These are phyloP conservation scores for Plasmopara viticola DNA, from an alignment of 352 stramenopile species.

Conservation along the genomic window DNA sequence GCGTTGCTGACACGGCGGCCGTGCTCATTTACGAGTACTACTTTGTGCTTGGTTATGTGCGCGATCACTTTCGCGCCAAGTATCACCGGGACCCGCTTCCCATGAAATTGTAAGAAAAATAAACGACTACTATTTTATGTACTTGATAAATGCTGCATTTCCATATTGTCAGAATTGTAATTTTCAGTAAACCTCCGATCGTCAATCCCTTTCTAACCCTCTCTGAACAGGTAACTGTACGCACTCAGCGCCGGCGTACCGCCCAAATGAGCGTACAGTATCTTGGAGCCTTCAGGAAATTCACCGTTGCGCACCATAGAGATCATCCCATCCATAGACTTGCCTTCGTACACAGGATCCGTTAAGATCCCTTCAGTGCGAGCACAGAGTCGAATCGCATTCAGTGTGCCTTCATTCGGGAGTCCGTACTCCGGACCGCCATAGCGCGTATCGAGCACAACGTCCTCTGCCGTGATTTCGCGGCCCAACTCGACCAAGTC, in stretches of 20 bases:
- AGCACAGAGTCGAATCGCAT: slow-evolving; percentile 29
- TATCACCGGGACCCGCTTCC: slow-evolving; percentile 58
- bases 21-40: slow-evolving; percentile 58
- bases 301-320: slow-evolving; percentile 32
- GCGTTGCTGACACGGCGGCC: slow-evolving; percentile 43
- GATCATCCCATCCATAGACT: slow-evolving; percentile 36
- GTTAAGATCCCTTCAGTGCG: slow-evolving; percentile 32
- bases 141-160: no score
- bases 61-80: slow-evolving; percentile 54
- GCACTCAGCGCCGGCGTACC: slow-evolving; percentile 26
- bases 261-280: slow-evolving; percentile 28
- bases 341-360: slow-evolving; percentile 33
- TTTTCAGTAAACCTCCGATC: not conserved
- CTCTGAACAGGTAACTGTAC: slow-evolving; percentile 35
- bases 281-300: slow-evolving; percentile 29
- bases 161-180: no score
- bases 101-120: slow-evolving; percentile 46
- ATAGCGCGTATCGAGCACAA: slow-evolving; percentile 30
- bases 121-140: not conserved
- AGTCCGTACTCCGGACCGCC: slow-evolving; percentile 29
- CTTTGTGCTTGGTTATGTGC: slow-evolving; percentile 59
- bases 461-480: slow-evolving; percentile 24
- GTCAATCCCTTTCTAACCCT: slow-evolving; percentile 10
- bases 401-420: slow-evolving; percentile 27
- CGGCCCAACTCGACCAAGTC: slow-evolving; percentile 26